Evolutionary conservation across 2,329 filamentous ascomycete genomes (phyloP), one percentile per base, ranked within the genome.

Genomic region (Thyridium curvatum): DNA sequence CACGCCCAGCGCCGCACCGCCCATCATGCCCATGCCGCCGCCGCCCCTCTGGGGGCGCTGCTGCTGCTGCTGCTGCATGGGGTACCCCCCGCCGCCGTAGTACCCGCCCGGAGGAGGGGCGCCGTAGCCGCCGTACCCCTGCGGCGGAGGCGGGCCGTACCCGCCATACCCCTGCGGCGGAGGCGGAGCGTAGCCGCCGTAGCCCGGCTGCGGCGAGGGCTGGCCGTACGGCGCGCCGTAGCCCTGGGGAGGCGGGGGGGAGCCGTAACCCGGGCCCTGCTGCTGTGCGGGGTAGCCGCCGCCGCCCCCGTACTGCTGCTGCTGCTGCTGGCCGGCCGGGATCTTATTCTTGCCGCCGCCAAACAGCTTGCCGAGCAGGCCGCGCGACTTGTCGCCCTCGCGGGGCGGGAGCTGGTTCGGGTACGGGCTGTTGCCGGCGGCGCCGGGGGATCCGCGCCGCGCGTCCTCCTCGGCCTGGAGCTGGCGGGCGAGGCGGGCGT

Each of bases 391-490:
- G 37, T 46, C 41, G 32, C 46, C 47, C 16, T 45, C 44, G 16
- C 62, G 64, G 13, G 71, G 58, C 14, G 70, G 68, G 15, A 72
- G 59, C 45, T 74, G 63, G 17, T 59, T 55, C 15, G 58, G 59
- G 50, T 54, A 62, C 4, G 54, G 46, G 18, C 43, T 37, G 42
- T 37, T 13, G 31, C 18, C n/a, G 33, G 61, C 55, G 35, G 49
- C 48, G 16, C 41, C 43, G 34, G 52, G 49, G 40, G 40, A 48
- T 37, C 38, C 47, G 46, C 56, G 55, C 13, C 78, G 75, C 6
- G 79, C 77, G 46, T 94, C 74, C 60, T 95, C 89, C 60, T 95
- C 86, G 33, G 84, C 84, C 59, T 95, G 90, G 32, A 95, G 68
- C 54, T 80, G 77, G 31, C 85, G 74, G 8, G 90, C 89, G 9